Percentiles rank a stretch among this genome's conserved stretches.
Conservation (phyloP, 495 filamentous ascomycete genomes). For the Penicillium lagena region DNA sequence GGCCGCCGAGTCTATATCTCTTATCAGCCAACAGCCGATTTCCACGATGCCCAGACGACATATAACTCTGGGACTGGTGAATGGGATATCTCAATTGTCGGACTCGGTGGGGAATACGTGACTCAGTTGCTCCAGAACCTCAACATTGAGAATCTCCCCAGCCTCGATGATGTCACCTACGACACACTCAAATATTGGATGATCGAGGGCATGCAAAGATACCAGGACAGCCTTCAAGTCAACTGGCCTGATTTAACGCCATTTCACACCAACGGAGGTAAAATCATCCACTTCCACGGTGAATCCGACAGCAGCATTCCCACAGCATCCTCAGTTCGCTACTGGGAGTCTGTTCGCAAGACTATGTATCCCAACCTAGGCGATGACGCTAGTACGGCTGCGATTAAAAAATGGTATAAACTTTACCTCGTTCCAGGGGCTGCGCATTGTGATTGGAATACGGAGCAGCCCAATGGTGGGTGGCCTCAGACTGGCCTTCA, state of each 20-base stretch:
- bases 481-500: constrained; percentile 27
- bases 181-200: constrained; percentile 41
- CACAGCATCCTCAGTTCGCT: constrained; percentile 33
- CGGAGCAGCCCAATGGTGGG: constrained; percentile 24
- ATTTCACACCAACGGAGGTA: constrained; percentile 38
- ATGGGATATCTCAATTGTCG: constrained; percentile 25
- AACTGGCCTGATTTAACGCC: constrained; percentile 38
- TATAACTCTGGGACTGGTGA: constrained; percentile 29
- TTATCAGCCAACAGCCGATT: not conserved
- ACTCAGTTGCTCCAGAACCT: constrained; percentile 30
- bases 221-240: constrained; percentile 38
- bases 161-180: constrained; percentile 33
- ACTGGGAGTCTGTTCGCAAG: constrained; percentile 35
- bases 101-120: constrained; percentile 31
- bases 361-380: constrained; percentile 28
- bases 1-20: not conserved
- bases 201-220: constrained; percentile 13
- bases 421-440: constrained; percentile 37
- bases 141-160: constrained; percentile 20
- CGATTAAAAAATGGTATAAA: constrained; percentile 34
- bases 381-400: constrained; percentile 20
- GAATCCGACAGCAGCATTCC: constrained; percentile 36
- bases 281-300: constrained; percentile 32
- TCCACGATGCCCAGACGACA: constrained; percentile 5
- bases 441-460: constrained; percentile 28